phyloP scores from a whole-genome alignment of 352 stramenopile species.

The Nothophytophthora sp. region DNA sequence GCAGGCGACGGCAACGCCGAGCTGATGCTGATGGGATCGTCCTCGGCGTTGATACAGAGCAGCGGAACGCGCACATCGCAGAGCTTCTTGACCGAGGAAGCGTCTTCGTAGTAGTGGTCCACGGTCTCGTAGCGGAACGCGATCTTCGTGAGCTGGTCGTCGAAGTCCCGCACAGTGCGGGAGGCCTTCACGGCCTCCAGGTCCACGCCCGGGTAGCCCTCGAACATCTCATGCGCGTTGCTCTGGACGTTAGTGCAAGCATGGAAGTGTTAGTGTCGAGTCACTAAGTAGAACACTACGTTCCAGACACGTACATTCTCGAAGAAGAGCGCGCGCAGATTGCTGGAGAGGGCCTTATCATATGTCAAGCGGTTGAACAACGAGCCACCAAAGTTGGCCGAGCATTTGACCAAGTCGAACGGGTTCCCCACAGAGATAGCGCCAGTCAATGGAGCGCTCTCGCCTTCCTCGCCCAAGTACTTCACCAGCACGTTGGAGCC shows the following conservation, averaged over 20 bases:
- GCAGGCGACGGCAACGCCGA: slow-evolving; percentile 30
- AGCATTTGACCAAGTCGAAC: slow-evolving; percentile 58
- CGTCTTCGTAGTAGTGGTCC: slow-evolving; percentile 62
- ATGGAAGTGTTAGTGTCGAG: too few relatives aligned
- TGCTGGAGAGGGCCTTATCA: slow-evolving; percentile 47
- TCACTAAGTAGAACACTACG: too few relatives aligned
- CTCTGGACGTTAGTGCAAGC: too few relatives aligned
- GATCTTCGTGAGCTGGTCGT: slow-evolving; percentile 60
- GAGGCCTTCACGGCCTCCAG: slow-evolving; percentile 37
- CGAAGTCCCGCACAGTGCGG: slow-evolving; percentile 54
- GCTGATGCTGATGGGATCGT: slow-evolving; percentile 63
- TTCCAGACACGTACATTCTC: slow-evolving; percentile 18
- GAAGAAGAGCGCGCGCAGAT: slow-evolving; percentile 63
- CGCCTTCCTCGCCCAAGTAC: slow-evolving; percentile 63
- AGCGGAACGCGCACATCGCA: slow-evolving; percentile 44
- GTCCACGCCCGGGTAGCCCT: slow-evolving; percentile 44
- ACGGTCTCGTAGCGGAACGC: slow-evolving; percentile 63
- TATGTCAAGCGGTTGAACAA: slow-evolving; percentile 61
- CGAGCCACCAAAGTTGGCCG: slow-evolving; percentile 36
- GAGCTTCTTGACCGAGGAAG: slow-evolving; percentile 42
- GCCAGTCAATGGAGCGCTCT: slow-evolving; percentile 35
- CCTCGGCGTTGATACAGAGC: slow-evolving; percentile 61
- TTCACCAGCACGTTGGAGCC: slow-evolving; percentile 78
- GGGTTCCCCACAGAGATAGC: slow-evolving; percentile 72
- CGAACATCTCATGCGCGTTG: too few relatives aligned